Evolutionary conservation across 1,139 yeast species (phyloP).

Genomic region (Protomyces gravidus): DNA sequence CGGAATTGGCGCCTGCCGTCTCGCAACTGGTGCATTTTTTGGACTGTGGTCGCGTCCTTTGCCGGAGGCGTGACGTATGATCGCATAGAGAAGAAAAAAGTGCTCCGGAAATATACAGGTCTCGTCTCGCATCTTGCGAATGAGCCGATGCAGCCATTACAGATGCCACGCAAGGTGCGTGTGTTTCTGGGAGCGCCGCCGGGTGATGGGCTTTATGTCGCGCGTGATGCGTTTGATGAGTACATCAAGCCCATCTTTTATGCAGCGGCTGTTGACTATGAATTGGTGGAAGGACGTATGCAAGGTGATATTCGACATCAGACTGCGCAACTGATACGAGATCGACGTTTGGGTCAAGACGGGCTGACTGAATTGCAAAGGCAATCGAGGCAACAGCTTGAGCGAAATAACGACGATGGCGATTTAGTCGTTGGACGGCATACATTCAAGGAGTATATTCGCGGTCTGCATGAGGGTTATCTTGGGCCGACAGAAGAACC

Average conservation of each 20-base stretch:
- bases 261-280: slow-evolving; percentile 82
- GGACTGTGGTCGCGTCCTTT: slow-evolving; percentile 62
- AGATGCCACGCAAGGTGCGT: slow-evolving; percentile 69
- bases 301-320: slow-evolving; percentile 82
- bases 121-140: slow-evolving; percentile 53
- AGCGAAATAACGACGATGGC: slow-evolving; percentile 51
- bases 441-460: slow-evolving; percentile 84
- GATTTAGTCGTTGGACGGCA: slow-evolving; percentile 92
- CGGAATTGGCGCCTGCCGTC: slow-evolving; percentile 55
- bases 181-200: slow-evolving; percentile 95
- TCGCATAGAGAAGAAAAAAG: slow-evolving; percentile 62
- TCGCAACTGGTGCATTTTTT: slow-evolving; percentile 87
- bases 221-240: slow-evolving; percentile 67
- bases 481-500: slow-evolving; percentile 49
- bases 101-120: slow-evolving; percentile 64
- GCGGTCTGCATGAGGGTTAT: slow-evolving; percentile 91
- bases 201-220: slow-evolving; percentile 76
- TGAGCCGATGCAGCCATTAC: slow-evolving; percentile 43
- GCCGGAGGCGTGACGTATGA: slow-evolving; percentile 78
- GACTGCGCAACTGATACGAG: slow-evolving; percentile 80
- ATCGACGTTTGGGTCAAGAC: slow-evolving; percentile 46
- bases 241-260: slow-evolving; percentile 78
- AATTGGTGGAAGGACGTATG: slow-evolving; percentile 62
- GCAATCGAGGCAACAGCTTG: slow-evolving; percentile 31
- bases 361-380: slow-evolving; percentile 20